These are phyloP conservation scores for Ceratobasidium papillatum DNA, from an alignment of 1,284 basidiomycete genomes.

Conservation along the genomic window DNA sequence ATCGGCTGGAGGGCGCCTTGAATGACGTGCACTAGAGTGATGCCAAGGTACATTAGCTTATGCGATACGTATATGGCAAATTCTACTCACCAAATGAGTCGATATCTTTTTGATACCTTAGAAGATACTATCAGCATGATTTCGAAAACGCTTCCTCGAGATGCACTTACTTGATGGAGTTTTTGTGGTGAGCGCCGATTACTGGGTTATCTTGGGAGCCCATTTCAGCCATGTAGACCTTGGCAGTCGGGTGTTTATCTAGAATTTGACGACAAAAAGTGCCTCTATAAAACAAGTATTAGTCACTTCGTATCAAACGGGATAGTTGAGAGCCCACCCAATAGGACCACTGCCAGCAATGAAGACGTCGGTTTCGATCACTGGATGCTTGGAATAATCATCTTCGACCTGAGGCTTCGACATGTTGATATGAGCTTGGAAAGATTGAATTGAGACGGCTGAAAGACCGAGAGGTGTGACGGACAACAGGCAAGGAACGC, in stretches of 20 bases:
- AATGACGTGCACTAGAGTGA: slow-evolving; percentile 14
- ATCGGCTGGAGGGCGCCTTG: slow-evolving; percentile 30
- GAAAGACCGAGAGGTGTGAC: background rate
- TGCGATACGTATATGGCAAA: background rate
- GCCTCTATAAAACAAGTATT: background rate
- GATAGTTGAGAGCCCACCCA: background rate
- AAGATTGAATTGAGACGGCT: background rate
- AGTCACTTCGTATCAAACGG: background rate
- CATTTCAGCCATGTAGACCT: slow-evolving; percentile 32
- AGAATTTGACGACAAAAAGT: slow-evolving; percentile 28
- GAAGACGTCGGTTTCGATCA: slow-evolving; percentile 18
- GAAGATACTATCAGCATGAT: background rate
- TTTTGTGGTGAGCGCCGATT: slow-evolving; percentile 34
- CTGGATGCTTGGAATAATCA: background rate
- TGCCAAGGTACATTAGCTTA: background rate
- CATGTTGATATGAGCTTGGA: too few species aligned
- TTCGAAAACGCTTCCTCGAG: background rate
- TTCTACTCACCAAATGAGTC: slow-evolving; percentile 30
- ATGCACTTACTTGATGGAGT: slow-evolving; percentile 9
- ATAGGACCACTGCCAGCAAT: slow-evolving; percentile 39
- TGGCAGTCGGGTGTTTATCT: background rate
- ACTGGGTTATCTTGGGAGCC: slow-evolving; percentile 34
- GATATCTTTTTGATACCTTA: slow-evolving; percentile 40
- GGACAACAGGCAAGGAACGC: background rate
- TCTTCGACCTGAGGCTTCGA: background rate